phyloP scores from a whole-genome alignment of 352 stramenopile genomes.

The Globisporangium splendens region DNA sequence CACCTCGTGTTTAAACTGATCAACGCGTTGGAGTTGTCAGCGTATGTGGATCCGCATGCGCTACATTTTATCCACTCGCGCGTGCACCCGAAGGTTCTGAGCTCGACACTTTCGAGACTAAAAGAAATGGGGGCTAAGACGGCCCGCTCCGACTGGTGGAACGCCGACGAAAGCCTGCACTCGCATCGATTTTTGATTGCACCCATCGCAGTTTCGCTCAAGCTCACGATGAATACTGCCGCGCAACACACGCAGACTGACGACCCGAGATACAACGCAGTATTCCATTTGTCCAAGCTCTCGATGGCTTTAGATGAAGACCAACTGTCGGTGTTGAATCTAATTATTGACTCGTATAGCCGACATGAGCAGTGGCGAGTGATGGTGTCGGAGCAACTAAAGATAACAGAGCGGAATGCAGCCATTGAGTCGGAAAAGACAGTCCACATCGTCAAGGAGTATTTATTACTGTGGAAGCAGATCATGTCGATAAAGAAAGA shows the following conservation, averaged over 20 bases:
- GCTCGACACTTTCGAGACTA: slow-evolving; percentile 69
- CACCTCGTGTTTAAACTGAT: slow-evolving; percentile 88
- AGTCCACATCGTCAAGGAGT: slow-evolving; percentile 47
- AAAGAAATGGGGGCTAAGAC: slow-evolving; percentile 79
- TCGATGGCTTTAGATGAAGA: slow-evolving; percentile 78
- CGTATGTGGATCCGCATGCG: slow-evolving; percentile 82
- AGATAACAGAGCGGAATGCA: slow-evolving; percentile 47
- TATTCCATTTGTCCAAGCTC: slow-evolving; percentile 79
- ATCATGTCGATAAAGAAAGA: slow-evolving; percentile 61
- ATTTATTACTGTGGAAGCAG: slow-evolving; percentile 70
- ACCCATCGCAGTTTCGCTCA: slow-evolving; percentile 78
- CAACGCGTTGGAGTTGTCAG: slow-evolving; percentile 80
- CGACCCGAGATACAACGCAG: slow-evolving; percentile 72
- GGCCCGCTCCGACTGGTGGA: slow-evolving; percentile 71
- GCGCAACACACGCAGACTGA: slow-evolving; percentile 62
- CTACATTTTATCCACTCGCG: slow-evolving; percentile 86
- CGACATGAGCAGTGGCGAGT: slow-evolving; percentile 72
- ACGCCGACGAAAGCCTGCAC: slow-evolving; percentile 58
- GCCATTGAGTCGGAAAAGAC: slow-evolving; percentile 42
- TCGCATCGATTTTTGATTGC: slow-evolving; percentile 80
- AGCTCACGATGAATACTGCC: slow-evolving; percentile 88
- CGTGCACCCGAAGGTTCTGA: slow-evolving; percentile 71
- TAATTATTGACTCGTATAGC: slow-evolving; percentile 70
- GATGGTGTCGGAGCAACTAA: slow-evolving; percentile 68
- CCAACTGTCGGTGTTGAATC: slow-evolving; percentile 73